Conservation (phyloP, 495 filamentous ascomycete genomes). For the Hypoxylon crocopeplum region DNA sequence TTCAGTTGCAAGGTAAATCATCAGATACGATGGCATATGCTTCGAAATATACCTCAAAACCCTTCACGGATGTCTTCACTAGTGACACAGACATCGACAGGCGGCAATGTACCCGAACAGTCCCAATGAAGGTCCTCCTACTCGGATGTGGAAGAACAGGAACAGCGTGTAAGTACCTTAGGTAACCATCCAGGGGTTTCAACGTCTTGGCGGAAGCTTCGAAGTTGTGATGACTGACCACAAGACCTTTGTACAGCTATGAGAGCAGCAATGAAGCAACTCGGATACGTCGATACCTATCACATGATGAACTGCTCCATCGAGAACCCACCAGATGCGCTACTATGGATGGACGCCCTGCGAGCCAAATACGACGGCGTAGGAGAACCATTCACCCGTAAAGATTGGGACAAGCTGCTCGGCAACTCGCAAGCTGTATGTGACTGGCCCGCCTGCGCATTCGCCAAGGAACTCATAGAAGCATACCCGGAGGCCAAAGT, state of each 20-base stretch:
- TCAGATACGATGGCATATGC: constrained; percentile 42
- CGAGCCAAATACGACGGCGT: constrained; percentile 67
- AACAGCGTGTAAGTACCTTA: constrained; percentile 64
- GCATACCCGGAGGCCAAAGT: constrained; percentile 76
- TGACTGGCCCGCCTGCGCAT: constrained; percentile 71
- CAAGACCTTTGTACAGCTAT: constrained; percentile 55
- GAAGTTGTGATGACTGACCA: too few relatives aligned
- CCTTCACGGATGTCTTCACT: constrained; percentile 53
- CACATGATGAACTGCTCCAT: constrained; percentile 73
- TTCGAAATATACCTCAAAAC: constrained; percentile 41
- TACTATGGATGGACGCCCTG: constrained; percentile 73
- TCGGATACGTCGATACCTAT: constrained; percentile 69
- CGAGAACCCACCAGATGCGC: constrained; percentile 69
- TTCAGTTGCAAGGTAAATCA: too few relatives aligned
- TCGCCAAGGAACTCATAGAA: constrained; percentile 70
- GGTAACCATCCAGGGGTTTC: background rate
- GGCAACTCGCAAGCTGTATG: constrained; percentile 68
- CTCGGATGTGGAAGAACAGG: constrained; percentile 71
- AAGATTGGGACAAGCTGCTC: constrained; percentile 72
- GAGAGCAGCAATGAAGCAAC: constrained; percentile 64
- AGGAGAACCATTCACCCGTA: constrained; percentile 62
- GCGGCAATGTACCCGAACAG: constrained; percentile 65
- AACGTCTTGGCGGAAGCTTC: background rate
- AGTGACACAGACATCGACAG: constrained; percentile 67
- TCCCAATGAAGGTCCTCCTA: constrained; percentile 72